phyloP scores from a whole-genome alignment of 2,329 filamentous ascomycete genomes.

The Calonectria multiphialidica region DNA sequence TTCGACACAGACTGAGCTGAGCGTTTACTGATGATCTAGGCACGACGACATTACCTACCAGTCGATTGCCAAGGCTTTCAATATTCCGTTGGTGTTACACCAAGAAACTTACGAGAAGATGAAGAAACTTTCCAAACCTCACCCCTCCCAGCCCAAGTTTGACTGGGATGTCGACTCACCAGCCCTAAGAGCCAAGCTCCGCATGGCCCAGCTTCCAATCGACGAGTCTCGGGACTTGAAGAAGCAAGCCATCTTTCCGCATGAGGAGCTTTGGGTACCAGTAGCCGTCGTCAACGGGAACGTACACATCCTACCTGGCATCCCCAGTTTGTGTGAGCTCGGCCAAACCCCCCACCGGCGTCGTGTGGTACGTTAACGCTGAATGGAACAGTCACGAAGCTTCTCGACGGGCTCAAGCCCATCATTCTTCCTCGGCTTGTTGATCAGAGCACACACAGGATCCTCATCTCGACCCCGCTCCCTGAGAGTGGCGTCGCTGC shows the following conservation, averaged over 20 bases:
- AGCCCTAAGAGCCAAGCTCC: constrained; percentile 81
- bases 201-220: constrained; percentile 90
- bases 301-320: constrained; percentile 90
- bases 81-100: constrained; percentile 81
- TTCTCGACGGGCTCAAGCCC: constrained; percentile 83
- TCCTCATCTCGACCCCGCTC: constrained; percentile 89
- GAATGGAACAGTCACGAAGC: constrained; percentile 69
- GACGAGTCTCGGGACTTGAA: constrained; percentile 74
- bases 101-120: constrained; percentile 83
- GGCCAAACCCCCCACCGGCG: background rate
- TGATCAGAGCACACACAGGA: constrained; percentile 82
- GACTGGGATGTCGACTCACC: constrained; percentile 88
- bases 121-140: constrained; percentile 82
- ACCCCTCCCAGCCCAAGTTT: constrained; percentile 80
- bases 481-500: constrained; percentile 87
- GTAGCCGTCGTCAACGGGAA: constrained; percentile 92
- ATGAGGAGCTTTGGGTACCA: constrained; percentile 90
- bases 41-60: constrained; percentile 99
- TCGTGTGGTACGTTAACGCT: constrained; percentile 20
- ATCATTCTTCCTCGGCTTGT: constrained; percentile 75
- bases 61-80: constrained; percentile 92
- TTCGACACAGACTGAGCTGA: background rate
- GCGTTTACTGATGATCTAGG: constrained; percentile 57
- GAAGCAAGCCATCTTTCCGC: constrained; percentile 83
- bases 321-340: constrained; percentile 79